Conservation (phyloP, 148 eudicot genomes). For the Persicaria maculosa region DNA sequence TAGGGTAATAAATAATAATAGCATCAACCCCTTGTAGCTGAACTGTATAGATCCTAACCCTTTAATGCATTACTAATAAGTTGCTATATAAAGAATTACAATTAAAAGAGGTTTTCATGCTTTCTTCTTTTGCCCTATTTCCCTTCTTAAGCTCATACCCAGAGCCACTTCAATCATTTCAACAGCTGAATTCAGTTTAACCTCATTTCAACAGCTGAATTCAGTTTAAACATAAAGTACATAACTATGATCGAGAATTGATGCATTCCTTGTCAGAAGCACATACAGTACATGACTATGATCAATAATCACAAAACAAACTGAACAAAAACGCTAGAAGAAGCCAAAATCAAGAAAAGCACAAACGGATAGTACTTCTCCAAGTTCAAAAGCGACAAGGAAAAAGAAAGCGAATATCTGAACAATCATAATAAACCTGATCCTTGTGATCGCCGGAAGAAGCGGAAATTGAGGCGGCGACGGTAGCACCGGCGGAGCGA, state of each 20-base stretch:
- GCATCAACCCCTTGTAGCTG: no score
- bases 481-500: conserved; percentile 28
- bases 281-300: neutral
- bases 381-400: neutral
- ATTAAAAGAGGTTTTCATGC: neutral
- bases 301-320: neutral
- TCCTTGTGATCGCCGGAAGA: conserved; percentile 28
- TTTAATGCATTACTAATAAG: neutral
- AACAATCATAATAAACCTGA: conserved; percentile 19
- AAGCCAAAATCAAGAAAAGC: neutral
- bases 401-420: neutral
- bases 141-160: neutral
- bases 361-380: neutral
- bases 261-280: neutral
- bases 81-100: neutral
- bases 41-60: neutral
- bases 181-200: neutral
- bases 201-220: neutral
- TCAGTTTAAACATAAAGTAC: no score
- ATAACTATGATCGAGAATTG: neutral
- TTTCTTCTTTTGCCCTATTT: neutral
- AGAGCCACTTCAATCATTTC: neutral
- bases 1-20: no score
- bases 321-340: neutral
- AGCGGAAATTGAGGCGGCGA: conserved; percentile 27